A percentile compares a stretch with the other conserved stretches of the same genome.
Evolutionary conservation across 2,329 filamentous ascomycete genomes (phyloP).

Genomic region (Kalmusia sp.): DNA sequence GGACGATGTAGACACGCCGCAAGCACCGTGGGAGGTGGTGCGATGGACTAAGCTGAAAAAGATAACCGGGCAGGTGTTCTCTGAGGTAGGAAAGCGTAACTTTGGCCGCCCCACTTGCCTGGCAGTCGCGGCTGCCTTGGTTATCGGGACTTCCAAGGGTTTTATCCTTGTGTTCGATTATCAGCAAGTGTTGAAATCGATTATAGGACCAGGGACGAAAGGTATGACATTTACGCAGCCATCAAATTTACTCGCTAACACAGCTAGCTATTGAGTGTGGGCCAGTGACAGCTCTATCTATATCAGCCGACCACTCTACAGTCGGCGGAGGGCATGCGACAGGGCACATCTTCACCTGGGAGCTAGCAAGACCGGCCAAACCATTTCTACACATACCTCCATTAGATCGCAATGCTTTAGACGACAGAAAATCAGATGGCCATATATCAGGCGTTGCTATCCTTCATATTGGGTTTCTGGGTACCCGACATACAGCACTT

Average conservation of each 20-base stretch:
- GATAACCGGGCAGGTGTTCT: slow-evolving; percentile 87
- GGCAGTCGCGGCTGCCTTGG: slow-evolving; percentile 84
- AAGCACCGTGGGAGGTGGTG: slow-evolving; percentile 94
- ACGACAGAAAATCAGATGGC: slow-evolving; percentile 76
- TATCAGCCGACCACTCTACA: slow-evolving; percentile 93
- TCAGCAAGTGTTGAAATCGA: slow-evolving; percentile 91
- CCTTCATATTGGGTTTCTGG: slow-evolving; percentile 92
- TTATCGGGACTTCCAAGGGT: slow-evolving; percentile 91
- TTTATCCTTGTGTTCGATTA: slow-evolving; percentile 97
- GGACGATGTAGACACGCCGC: slow-evolving; percentile 67
- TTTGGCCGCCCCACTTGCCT: slow-evolving; percentile 93
- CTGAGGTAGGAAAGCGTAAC: slow-evolving; percentile 87
- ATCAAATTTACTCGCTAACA: slow-evolving; percentile 35
- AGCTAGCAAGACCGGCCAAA: slow-evolving; percentile 78
- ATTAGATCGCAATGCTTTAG: slow-evolving; percentile 69
- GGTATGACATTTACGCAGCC: slow-evolving; percentile 56
- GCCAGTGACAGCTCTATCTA: slow-evolving; percentile 81
- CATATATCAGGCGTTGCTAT: slow-evolving; percentile 81
- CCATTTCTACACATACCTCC: slow-evolving; percentile 90
- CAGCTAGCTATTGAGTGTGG: slow-evolving; percentile 84
- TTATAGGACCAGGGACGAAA: slow-evolving; percentile 92
- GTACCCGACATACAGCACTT: slow-evolving; percentile 89
- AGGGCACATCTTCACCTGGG: slow-evolving; percentile 97
- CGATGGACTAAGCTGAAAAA: slow-evolving; percentile 94
- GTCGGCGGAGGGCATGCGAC: slow-evolving; percentile 88